Evolutionary conservation across 2,329 filamentous ascomycete genomes (phyloP), one percentile per base, ranked within the genome.

Genomic region (Alternaria brassicicola): DNA sequence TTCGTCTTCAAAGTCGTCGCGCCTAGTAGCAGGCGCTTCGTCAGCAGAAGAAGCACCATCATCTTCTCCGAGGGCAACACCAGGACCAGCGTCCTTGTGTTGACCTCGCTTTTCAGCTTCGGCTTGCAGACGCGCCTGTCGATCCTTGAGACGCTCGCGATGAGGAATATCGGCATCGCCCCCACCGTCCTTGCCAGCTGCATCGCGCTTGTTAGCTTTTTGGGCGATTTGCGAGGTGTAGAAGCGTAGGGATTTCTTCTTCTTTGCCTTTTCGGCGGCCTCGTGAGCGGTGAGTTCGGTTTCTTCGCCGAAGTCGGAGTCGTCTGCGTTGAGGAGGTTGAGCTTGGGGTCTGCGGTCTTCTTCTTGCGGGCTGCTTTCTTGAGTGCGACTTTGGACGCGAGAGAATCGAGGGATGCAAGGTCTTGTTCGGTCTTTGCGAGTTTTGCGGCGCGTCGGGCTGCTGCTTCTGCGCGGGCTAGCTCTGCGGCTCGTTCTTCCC

Each of bases 141-240:
- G 86, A 73, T 99, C 96, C 71, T 86, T 88, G 39, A 97, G 83
- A 52, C 95, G 89, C 79, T 99, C 95, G 55, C 93, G 88, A 76
- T 97, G 89, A 3, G 95, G 95, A 51, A 96, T 85, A 77, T 96
- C 92, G 66, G 86, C 84, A 73, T 96, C 92, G 67, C 92, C 92
- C 65, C 91, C 91, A 1, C 88, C 86, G 57, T 91, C 88, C 61
- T 88, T 86, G 39, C 90, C 89, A 36, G 89, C 89, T 30, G 84
- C 87, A 6, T 88, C 87, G 54, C 91, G 91, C 76, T 92, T 93
- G 80, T 92, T 96, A 55, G 92, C 88, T 79, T 97, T 98, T 76
- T 98, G 94, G 26, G 91, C 90, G 65, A 99, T 95, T 76, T 99
- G 95, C 3, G 93, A 97, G 2, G 96, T 98, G 84, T 99, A 99